phyloP scores from a whole-genome alignment of 805 yeast species.

The Myxozyma mucilagina region DNA sequence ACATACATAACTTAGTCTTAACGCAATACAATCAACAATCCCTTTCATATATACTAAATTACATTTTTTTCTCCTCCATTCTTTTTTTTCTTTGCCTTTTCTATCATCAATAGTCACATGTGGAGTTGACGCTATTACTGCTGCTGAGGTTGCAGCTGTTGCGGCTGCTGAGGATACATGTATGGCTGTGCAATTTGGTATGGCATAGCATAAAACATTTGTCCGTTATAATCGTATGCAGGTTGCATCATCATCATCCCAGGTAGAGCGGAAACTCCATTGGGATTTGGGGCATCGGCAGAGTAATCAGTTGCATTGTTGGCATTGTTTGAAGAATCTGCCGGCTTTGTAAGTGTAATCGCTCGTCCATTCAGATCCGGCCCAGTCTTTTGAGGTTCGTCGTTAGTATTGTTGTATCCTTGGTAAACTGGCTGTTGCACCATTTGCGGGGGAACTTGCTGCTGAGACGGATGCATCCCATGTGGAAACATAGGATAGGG shows the following conservation, averaged over 20 bases:
- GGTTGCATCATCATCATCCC: constrained; percentile 10
- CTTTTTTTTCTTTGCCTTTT: neutral
- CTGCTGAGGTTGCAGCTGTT: neutral
- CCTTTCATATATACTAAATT: no score
- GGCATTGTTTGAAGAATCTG: neutral
- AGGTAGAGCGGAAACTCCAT: neutral
- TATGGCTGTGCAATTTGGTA: constrained; percentile 5
- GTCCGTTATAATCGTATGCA: neutral
- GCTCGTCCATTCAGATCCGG: neutral
- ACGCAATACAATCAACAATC: no score
- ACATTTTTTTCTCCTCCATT: no score
- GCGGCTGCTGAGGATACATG: neutral
- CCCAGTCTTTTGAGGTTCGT: neutral
- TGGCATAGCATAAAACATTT: constrained; percentile 1
- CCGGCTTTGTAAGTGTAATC: neutral
- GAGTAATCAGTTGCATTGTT: neutral
- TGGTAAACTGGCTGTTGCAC: neutral
- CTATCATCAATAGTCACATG: neutral
- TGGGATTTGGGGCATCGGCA: neutral
- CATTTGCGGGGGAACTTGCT: neutral
- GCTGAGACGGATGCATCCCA: neutral
- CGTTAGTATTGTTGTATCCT: neutral
- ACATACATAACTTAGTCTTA: no score
- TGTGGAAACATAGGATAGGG: neutral
- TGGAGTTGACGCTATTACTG: neutral